These are phyloP conservation scores for Mycena galericulata DNA, from an alignment of 768 basidiomycete species.

Conservation along the genomic window DNA sequence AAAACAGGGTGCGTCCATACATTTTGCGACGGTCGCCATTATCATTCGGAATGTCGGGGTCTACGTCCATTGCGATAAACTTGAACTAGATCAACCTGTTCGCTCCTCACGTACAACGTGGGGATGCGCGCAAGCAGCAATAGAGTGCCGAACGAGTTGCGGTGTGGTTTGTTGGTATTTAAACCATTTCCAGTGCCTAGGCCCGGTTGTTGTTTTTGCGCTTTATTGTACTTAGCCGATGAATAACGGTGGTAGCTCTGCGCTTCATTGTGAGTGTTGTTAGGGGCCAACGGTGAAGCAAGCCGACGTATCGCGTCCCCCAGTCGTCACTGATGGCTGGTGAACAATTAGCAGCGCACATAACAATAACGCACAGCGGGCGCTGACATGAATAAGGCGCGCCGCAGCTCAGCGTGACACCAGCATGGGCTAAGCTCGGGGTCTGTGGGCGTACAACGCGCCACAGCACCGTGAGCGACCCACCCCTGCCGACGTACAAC, in stretches of 20 bases:
- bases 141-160: constrained; percentile 2
- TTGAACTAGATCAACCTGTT: constrained; percentile 15
- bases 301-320: too few species aligned
- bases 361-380: too few species aligned
- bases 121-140: constrained; percentile 21
- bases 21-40: constrained; percentile 2
- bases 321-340: too few species aligned
- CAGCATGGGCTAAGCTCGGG: too few species aligned
- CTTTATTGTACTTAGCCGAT: constrained; percentile 25
- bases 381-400: too few species aligned
- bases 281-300: too few species aligned
- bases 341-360: too few species aligned
- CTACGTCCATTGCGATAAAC: constrained; percentile 11
- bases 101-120: constrained; percentile 30
- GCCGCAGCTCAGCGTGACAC: too few species aligned
- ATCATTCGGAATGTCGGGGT: constrained; percentile 2
- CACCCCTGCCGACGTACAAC: too few species aligned
- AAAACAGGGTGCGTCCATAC: constrained; percentile 9
- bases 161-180: constrained; percentile 18
- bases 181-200: constrained; percentile 11
- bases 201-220: constrained; percentile 9
- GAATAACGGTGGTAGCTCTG: constrained; percentile 3
- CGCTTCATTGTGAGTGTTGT: too few species aligned
- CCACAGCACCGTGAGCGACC: too few species aligned
- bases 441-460: constrained; percentile 27